phyloP scores from a whole-genome alignment of 768 basidiomycete species.

The Rubroboletus pulcherrimus region DNA sequence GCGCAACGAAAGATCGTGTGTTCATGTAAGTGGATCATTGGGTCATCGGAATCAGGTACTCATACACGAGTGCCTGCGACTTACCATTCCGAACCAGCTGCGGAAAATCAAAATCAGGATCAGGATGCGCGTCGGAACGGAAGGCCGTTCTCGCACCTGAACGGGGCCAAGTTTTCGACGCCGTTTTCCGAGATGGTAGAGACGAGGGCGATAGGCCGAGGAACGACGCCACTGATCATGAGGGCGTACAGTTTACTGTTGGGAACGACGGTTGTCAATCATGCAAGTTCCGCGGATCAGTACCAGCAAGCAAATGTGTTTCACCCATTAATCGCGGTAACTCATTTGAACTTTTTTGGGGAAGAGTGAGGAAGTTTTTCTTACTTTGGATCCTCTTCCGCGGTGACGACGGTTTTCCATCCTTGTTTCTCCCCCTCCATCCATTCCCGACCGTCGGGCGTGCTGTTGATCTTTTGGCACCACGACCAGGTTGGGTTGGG shows the following conservation, averaged over 20 bases:
- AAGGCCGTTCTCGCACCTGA: slow-evolving; percentile 16
- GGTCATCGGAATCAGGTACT: background rate
- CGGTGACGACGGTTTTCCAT: slow-evolving; percentile 31
- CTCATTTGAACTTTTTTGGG: background rate
- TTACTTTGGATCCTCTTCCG: slow-evolving; percentile 27
- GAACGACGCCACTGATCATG: slow-evolving; percentile 35
- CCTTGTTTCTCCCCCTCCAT: slow-evolving; percentile 32
- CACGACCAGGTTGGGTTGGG: slow-evolving; percentile 32
- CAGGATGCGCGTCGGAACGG: background rate
- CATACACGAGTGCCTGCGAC: background rate
- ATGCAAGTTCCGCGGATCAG: background rate
- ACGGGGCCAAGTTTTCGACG: slow-evolving; percentile 35
- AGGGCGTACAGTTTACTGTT: slow-evolving; percentile 29
- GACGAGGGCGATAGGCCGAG: slow-evolving; percentile 41
- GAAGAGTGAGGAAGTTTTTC: background rate
- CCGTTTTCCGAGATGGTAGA: slow-evolving; percentile 33
- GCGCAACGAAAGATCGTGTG: background rate
- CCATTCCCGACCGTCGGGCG: slow-evolving; percentile 28
- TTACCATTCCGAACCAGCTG: slow-evolving; percentile 30
- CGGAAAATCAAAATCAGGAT: background rate
- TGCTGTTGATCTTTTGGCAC: slow-evolving; percentile 25
- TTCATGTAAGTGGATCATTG: background rate
- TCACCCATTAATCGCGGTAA: background rate
- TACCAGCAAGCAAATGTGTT: background rate
- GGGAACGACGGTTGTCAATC: background rate